Conservation (phyloP, 805 yeast species). For the Saturnispora diversa region DNA sequence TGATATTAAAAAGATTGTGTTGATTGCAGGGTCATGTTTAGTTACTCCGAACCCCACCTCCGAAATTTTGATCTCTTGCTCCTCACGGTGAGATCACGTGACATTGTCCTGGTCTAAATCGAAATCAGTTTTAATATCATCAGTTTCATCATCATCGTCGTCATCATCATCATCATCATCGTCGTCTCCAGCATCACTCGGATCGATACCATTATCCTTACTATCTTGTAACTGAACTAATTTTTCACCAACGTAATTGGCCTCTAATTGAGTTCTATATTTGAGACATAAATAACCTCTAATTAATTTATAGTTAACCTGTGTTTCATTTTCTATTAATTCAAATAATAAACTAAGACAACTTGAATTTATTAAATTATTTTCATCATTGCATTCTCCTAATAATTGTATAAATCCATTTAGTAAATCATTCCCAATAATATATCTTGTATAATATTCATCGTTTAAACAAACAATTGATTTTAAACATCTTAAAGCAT, state of each 20-base stretch:
- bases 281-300: constrained; percentile 18
- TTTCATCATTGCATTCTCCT: constrained; percentile 37
- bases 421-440: constrained; percentile 51
- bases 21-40: not conserved
- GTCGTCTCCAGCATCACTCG: constrained; percentile 18
- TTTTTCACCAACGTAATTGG: constrained; percentile 19
- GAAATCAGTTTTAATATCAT: constrained; percentile 11
- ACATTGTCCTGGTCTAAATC: constrained; percentile 9
- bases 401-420: constrained; percentile 41
- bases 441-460: constrained; percentile 45
- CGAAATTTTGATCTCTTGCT: not conserved
- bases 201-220: constrained; percentile 30
- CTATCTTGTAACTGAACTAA: not conserved
- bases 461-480: constrained; percentile 56
- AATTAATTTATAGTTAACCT: constrained; percentile 19
- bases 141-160: constrained; percentile 20
- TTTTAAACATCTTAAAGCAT: constrained; percentile 64
- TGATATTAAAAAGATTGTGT: not conserved
- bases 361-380: constrained; percentile 67
- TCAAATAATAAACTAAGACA: constrained; percentile 49
- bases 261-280: constrained; percentile 15
- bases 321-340: constrained; percentile 18
- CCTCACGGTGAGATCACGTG: constrained; percentile 4
- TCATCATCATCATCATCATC: constrained; percentile 31
- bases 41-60: not conserved